A percentile compares a stretch with the other conserved stretches of the same genome.
Conservation (phyloP, 2,329 filamentous ascomycete genomes). For the Diaporthe helianthi region DNA sequence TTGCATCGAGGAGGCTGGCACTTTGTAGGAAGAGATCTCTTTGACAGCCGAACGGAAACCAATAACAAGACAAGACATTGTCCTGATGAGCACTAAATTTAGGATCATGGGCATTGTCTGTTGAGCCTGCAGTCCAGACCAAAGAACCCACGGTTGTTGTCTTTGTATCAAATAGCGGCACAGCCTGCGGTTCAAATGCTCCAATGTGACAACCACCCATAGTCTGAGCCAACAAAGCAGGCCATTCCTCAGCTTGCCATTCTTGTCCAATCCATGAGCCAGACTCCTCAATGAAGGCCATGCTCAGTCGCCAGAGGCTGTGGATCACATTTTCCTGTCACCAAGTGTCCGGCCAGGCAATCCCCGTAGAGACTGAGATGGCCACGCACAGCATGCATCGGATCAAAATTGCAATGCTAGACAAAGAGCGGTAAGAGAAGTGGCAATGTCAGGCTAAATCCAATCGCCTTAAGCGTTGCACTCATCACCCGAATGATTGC, state of each 20-base stretch:
- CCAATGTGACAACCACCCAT: not conserved
- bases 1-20: not conserved
- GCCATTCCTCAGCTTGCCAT: not conserved
- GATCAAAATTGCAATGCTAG: not conserved
- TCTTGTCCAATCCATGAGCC: not conserved
- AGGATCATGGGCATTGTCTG: not conserved
- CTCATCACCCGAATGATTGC: not conserved
- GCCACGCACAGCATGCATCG: not conserved
- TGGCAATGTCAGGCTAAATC: not conserved
- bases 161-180: slow-evolving; percentile 3
- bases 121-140: not conserved
- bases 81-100: not conserved
- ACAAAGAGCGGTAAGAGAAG: not conserved
- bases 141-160: not conserved
- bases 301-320: not conserved
- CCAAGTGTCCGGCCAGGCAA: not conserved
- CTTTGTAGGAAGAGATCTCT: not conserved
- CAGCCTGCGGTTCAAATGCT: not conserved
- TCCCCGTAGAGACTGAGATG: not conserved
- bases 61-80: not conserved
- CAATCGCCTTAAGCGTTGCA: not conserved
- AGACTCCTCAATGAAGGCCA: not conserved
- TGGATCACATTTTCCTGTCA: not conserved
- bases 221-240: not conserved
- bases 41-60: not conserved